Conservation (phyloP, 306 rosid species). For the Cucumis cinereus region DNA sequence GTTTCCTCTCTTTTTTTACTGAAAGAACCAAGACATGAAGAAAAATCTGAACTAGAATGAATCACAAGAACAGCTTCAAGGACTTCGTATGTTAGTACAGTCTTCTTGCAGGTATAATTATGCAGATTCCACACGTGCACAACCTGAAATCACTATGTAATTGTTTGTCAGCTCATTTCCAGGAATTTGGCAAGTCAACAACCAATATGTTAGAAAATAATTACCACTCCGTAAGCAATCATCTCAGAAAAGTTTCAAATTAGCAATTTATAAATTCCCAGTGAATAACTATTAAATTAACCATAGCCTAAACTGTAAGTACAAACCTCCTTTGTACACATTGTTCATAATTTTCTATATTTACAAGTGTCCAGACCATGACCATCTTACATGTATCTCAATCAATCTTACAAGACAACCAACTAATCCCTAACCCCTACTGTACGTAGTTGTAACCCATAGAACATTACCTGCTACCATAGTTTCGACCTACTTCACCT, state of each 20-base stretch:
- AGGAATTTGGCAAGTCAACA: neutral
- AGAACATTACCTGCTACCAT: neutral
- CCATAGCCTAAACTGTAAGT: neutral
- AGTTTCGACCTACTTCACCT: neutral
- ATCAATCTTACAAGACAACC: neutral
- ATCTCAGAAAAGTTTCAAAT: neutral
- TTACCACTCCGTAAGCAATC: neutral
- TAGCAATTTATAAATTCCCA: neutral
- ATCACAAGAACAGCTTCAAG: slow-evolving; percentile 77
- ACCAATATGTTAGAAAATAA: neutral
- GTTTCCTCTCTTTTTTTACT: slow-evolving; percentile 25
- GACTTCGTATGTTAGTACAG: slow-evolving; percentile 73
- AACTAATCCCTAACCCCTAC: neutral
- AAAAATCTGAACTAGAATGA: slow-evolving; percentile 35
- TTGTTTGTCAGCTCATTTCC: slow-evolving; percentile 6
- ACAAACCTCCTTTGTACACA: neutral
- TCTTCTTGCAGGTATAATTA: slow-evolving; percentile 62
- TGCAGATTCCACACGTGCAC: slow-evolving; percentile 86
- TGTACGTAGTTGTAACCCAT: neutral
- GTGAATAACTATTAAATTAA: neutral
- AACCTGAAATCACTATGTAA: slow-evolving; percentile 39
- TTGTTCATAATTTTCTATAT: neutral
- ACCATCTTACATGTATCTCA: neutral
- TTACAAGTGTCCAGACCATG: neutral
- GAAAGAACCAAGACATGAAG: slow-evolving; percentile 32